Base-by-base conservation (phyloP, 306 rosid genomes). In the Sechiopsis laciniata region DNA sequence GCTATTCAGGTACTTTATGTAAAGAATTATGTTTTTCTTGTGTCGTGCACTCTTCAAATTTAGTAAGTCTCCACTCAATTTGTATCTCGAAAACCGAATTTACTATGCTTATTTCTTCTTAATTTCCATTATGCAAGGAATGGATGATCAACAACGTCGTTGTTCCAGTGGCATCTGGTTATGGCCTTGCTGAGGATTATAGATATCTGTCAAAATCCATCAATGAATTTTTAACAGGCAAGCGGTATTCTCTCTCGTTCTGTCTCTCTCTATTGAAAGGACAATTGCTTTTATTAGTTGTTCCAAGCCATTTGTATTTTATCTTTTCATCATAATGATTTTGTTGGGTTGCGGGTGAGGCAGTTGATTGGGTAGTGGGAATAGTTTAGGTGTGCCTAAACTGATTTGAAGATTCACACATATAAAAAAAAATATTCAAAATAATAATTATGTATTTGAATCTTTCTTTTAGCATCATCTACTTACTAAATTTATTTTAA, bases 101-200 rank as follows among this genome's bases (percentile, higher is more conserved):
- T 54, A 0, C 35, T 32, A 40, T 32, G 53, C 12, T 29, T 37
- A 59, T 59, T 75, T 81, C 60, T 40, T 12, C n/a, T 17, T 53
- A 77, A 21, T 62, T 12, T 75, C 40, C 32, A 65, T 65, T 78
- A 53, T 76, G 59, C 77, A 77, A 91, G 99, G 99, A 86, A 79
- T 85, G 91, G 91, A 84, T 88, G 90, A 83, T 91, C 76, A 90
- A 91, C 86, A 91, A 84, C 81, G 71, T 89, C 51, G 95, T 95
- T 53, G 91, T 89, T 62, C 96, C 96, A 2, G 89, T 83, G 79
- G 96, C 97, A 58, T 77, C 97, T 82, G 83, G 77, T 40, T 88
- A 88, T 82, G 97, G 91, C 76, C 91, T 91, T 60, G 84, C 85
- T 2, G 90, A 88, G 75, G 96, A 89, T 62, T 95, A 95, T 71